Evolutionary conservation across 176 grass and related monocot genomes (phyloP), one percentile per base, ranked within the genome.

Genomic region (Pontederia crassipes): DNA sequence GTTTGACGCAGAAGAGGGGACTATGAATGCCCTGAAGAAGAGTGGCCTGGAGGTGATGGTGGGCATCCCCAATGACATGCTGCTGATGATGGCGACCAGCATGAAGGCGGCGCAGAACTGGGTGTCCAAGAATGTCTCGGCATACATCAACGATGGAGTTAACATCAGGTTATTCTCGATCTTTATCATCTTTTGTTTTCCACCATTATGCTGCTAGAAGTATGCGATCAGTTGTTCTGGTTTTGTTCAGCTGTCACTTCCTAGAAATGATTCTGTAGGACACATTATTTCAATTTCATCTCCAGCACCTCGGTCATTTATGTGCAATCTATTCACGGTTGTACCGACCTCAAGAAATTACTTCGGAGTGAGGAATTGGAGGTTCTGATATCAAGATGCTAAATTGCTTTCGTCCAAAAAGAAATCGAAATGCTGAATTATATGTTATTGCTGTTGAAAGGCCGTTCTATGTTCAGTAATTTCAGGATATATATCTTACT

Each of bases 11-110:
- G 93, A 92, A 73, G 93, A 98, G 1, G 78, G 48, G 46, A 88
- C 81, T 57, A 92, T 98, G 93, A 78, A 29, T 76, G 93, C 93
- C 17, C 79, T 98, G 32, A 88, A 52, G 76, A 98, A 98, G 84
- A 92, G 93, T 57, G 81, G 93, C 12, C 73, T 98, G 13, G 81
- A 98, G 81, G 93, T 98, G 14, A 98, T 98, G 93, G 87, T 92
- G 45, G 93, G 93, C 79, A 88, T 98, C 72, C 93, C 93, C 11
- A 98, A 98, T 74, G 93, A 98, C 15, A 72, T 98, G 84, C 78
- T 98, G 46, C 1, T 0, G 27, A 66, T 10, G 0, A 78, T 98
- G 47, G 87, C 93, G 13, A 85, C 74, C 11, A 98, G 46, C 64
- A 58, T 86, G 64, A 83, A 79, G 70, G 56, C 75, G 18, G 93